Evolutionary conservation across 2,329 filamentous ascomycete genomes (phyloP).

Genomic region (Ophiostoma triangulosporum): DNA sequence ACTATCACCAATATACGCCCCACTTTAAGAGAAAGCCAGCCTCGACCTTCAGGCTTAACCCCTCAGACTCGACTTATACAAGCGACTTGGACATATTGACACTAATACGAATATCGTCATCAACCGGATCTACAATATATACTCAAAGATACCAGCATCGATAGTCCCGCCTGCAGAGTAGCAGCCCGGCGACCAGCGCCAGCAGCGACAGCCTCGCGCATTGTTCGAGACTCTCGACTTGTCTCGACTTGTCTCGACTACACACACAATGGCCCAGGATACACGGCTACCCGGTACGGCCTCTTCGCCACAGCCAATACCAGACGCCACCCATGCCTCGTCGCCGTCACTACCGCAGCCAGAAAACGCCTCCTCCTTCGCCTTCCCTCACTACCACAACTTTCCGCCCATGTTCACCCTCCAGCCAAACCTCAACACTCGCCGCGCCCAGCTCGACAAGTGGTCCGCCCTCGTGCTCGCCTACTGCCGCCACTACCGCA

Average conservation of each 20-base stretch:
- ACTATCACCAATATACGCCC: neutral
- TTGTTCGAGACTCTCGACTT: too few relatives aligned
- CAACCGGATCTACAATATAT: too few relatives aligned
- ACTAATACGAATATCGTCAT: too few relatives aligned
- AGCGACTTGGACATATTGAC: too few relatives aligned
- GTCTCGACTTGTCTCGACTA: too few relatives aligned
- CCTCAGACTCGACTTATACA: neutral
- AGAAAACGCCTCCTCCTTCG: constrained; percentile 23
- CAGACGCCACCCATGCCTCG: neutral
- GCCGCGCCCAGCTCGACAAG: constrained; percentile 62
- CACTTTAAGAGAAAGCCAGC: neutral
- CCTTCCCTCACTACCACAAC: constrained; percentile 51
- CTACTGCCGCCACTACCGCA: constrained; percentile 66
- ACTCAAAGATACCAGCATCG: too few relatives aligned
- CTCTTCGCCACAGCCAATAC: neutral
- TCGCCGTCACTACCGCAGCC: neutral
- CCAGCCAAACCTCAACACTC: constrained; percentile 61
- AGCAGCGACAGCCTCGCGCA: too few relatives aligned
- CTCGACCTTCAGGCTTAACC: neutral
- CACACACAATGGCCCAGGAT: constrained; percentile 1
- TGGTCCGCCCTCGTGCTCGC: constrained; percentile 77
- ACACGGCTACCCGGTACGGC: constrained; percentile 1
- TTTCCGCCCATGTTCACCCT: constrained; percentile 81
- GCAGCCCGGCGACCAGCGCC: too few relatives aligned
- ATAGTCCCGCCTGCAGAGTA: too few relatives aligned